phyloP scores from a whole-genome alignment of 2,329 filamentous ascomycete genomes.

The Decorospora gaudefroyi region DNA sequence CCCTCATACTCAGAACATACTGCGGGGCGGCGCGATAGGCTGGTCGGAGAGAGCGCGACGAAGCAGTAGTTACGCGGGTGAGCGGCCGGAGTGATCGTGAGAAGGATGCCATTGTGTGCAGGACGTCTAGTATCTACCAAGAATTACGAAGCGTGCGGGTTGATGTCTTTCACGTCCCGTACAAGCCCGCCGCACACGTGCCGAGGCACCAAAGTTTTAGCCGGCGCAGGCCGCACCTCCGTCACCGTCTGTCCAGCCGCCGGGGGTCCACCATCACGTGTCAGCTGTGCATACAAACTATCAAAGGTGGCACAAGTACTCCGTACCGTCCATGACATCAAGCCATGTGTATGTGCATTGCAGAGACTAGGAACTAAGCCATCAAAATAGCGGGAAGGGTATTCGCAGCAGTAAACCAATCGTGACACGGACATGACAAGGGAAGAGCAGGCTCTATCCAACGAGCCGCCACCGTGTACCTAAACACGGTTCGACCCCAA shows the following conservation, averaged over 20 bases:
- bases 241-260: slow-evolving; percentile 1
- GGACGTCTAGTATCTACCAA: slow-evolving; percentile 1
- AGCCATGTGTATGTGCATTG: slow-evolving; percentile 8
- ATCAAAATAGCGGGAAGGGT: slow-evolving; percentile 16
- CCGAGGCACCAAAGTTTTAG: slow-evolving; percentile 16
- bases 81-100: slow-evolving; percentile 40
- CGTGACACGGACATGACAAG: slow-evolving; percentile 16
- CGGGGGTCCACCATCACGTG: slow-evolving; percentile 13
- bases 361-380: not conserved
- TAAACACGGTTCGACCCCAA: slow-evolving; percentile 25
- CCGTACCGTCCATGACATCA: slow-evolving; percentile 1
- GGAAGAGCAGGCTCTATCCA: slow-evolving; percentile 5
- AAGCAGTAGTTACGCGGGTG: slow-evolving; percentile 35
- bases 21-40: slow-evolving; percentile 39
- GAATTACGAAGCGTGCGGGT: not conserved
- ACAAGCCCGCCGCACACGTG: slow-evolving; percentile 4
- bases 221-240: slow-evolving; percentile 13
- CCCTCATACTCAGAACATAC: slow-evolving; percentile 20
- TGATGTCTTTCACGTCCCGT: not conserved
- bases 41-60: slow-evolving; percentile 35
- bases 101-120: slow-evolving; percentile 37
- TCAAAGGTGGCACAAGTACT: too few species aligned
- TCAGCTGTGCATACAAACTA: too few species aligned
- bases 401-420: slow-evolving; percentile 14
- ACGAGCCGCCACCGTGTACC: slow-evolving; percentile 1